A percentile compares a stretch with the other conserved stretches of the same genome.
These are phyloP conservation scores for Teratosphaeria viscida DNA, from an alignment of 2,329 filamentous ascomycete genomes.

Conservation along the genomic window DNA sequence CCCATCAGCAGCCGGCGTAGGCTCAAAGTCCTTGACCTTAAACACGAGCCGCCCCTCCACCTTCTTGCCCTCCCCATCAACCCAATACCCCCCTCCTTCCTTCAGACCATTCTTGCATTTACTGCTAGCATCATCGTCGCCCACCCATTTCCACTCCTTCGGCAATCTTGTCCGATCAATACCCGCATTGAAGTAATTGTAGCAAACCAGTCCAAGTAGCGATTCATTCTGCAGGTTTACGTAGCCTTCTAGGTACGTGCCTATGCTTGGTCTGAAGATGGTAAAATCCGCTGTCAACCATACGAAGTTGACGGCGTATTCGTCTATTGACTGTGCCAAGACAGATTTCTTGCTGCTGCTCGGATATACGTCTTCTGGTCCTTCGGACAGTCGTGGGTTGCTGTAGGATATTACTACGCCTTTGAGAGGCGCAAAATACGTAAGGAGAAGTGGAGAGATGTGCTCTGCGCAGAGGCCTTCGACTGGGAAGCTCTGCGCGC, in stretches of 20 bases:
- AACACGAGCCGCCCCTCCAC: conserved; percentile 65
- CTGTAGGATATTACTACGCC: conserved; percentile 67
- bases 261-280: conserved; percentile 65
- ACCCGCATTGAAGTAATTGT: conserved; percentile 84
- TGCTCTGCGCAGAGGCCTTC: conserved; percentile 64
- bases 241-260: conserved; percentile 65
- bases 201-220: conserved; percentile 79
- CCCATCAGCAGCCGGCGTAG: conserved; percentile 52
- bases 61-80: conserved; percentile 57
- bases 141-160: conserved; percentile 67
- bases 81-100: conserved; percentile 58
- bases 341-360: conserved; percentile 12
- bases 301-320: conserved; percentile 76
- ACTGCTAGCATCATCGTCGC: conserved; percentile 35
- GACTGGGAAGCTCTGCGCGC: conserved; percentile 58
- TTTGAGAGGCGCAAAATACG: conserved; percentile 60
- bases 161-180: conserved; percentile 72
- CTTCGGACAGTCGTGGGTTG: conserved; percentile 55
- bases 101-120: conserved; percentile 20
- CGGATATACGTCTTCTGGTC: conserved; percentile 7
- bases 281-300: conserved; percentile 85
- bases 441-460: conserved; percentile 63
- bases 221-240: conserved; percentile 82
- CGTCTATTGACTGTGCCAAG: conserved; percentile 49
- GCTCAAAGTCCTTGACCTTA: conserved; percentile 75